phyloP scores from a whole-genome alignment of 345 rosid genomes.

The Eucalyptus microcorys region DNA sequence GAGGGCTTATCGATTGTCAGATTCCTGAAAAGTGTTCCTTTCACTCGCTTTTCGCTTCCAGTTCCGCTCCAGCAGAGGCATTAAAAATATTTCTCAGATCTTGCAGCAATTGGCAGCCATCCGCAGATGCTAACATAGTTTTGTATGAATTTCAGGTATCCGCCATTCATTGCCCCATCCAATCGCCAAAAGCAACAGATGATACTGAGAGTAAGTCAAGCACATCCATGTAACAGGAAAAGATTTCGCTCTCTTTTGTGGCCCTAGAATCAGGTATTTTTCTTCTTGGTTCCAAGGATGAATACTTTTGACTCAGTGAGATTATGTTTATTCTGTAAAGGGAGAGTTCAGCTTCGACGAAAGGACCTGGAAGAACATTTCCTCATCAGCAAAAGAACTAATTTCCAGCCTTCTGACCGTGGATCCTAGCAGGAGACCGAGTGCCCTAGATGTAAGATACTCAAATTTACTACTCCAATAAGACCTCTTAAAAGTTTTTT shows the following conservation, averaged over 20 bases:
- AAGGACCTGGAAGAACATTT: conserved; percentile 47
- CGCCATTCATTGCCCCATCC: conserved; percentile 55
- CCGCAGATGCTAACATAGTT: not conserved
- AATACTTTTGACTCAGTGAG: not conserved
- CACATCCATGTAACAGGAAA: not conserved
- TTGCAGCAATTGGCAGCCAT: not conserved
- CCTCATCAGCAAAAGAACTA: conserved; percentile 49
- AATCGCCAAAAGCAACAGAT: conserved; percentile 55
- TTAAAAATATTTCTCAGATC: not conserved
- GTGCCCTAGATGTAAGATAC: conserved; percentile 28
- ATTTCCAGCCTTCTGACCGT: conserved; percentile 41
- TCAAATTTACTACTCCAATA: not conserved
- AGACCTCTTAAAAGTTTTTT: not conserved
- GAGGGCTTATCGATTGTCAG: not conserved
- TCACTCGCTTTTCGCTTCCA: not conserved
- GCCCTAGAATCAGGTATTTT: not conserved
- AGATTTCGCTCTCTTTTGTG: not conserved
- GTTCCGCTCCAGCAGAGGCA: not conserved
- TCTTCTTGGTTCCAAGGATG: not conserved
- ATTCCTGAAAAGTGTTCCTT: not conserved
- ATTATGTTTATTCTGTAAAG: conserved; percentile 4
- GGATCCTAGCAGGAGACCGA: conserved; percentile 51
- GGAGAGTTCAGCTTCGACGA: conserved; percentile 55
- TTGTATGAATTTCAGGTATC: conserved; percentile 24
- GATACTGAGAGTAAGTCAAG: conserved; percentile 28